Conservation (phyloP, 306 rosid genomes). For the Cotoneaster glaucophyllus region DNA sequence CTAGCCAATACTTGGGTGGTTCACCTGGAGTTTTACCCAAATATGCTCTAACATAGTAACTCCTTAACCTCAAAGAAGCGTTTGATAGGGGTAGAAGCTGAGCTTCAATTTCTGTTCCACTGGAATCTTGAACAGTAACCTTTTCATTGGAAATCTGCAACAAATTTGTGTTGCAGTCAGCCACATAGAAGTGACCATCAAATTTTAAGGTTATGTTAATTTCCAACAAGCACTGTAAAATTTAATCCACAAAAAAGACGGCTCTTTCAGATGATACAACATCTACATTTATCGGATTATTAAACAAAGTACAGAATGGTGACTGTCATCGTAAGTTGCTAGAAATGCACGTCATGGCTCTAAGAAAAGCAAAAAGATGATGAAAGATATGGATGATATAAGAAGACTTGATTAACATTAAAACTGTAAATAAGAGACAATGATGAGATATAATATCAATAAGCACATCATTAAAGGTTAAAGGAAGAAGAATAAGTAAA, state of each 20-base stretch:
- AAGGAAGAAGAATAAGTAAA: not conserved
- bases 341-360: not conserved
- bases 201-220: not conserved
- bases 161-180: constrained; percentile 24
- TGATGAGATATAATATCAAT: not conserved
- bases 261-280: not conserved
- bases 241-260: not conserved
- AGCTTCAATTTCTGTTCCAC: constrained; percentile 56
- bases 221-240: not conserved
- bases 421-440: not conserved
- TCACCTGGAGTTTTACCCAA: constrained; percentile 46
- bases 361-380: not conserved
- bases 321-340: not conserved
- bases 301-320: not conserved
- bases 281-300: not conserved
- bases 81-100: constrained; percentile 68
- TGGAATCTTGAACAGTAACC: constrained; percentile 64
- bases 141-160: constrained; percentile 58
- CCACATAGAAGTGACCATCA: not conserved
- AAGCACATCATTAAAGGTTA: not conserved
- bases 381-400: not conserved
- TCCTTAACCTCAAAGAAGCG: constrained; percentile 43
- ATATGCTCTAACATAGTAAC: constrained; percentile 48
- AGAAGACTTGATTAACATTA: not conserved
- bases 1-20: constrained; percentile 63